Percentiles rank a stretch among this genome's conserved stretches.
phyloP scores from a whole-genome alignment of 352 stramenopile species.

The Globisporangium iwayamae region DNA sequence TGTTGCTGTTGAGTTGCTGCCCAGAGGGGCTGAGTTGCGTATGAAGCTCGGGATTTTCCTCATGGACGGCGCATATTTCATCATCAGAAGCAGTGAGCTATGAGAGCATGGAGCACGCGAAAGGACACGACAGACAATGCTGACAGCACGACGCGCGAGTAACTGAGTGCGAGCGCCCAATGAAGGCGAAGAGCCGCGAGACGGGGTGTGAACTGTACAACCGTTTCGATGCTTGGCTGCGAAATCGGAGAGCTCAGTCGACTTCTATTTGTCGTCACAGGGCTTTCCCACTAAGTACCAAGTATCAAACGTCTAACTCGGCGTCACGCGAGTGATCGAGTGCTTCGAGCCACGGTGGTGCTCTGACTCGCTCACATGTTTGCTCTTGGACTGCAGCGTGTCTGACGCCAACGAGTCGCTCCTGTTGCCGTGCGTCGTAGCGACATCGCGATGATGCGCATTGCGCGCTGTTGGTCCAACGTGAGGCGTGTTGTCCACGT shows the following conservation, averaged over 20 bases:
- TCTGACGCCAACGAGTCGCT: background rate
- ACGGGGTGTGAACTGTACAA: background rate
- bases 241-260: background rate
- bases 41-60: conserved; percentile 14
- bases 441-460: no score
- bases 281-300: background rate
- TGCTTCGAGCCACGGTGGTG: background rate
- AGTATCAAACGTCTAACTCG: background rate
- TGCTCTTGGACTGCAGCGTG: background rate
- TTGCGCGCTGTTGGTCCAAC: conserved; percentile 1
- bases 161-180: background rate
- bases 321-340: background rate
- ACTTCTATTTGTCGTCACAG: background rate
- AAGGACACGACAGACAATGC: background rate
- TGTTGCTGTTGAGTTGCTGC: background rate
- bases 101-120: background rate
- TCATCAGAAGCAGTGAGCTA: background rate
- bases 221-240: background rate
- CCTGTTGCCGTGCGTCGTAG: background rate
- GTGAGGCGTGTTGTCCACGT: conserved; percentile 4
- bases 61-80: conserved; percentile 16
- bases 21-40: background rate
- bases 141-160: background rate
- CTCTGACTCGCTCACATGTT: background rate
- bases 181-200: background rate